Evolutionary conservation across 805 yeast species (phyloP), one percentile per base, ranked within the genome.

Genomic region (Yarrowia sp.): DNA sequence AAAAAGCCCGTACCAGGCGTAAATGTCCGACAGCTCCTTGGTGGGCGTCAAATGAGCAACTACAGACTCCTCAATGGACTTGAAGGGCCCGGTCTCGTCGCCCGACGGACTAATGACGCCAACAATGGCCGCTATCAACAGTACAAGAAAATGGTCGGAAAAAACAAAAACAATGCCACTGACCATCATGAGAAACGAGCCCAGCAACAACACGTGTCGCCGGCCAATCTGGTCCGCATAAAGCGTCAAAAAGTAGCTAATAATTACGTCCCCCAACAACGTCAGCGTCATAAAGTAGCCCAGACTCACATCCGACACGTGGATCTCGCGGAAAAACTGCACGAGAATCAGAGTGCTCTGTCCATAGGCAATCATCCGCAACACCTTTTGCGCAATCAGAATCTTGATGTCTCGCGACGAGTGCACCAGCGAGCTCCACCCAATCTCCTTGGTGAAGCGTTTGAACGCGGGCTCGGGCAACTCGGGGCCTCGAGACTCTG

Each of bases 51-150:
- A 70, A 17, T 83, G 80, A 0, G 86, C 84, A 38, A 83, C 74
- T 0, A 82, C 71, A 32, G 83, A 76, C 67, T 83, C 86, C 68
- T 84, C 88, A n/a, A 83, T 74, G 9, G 85, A 80, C 66, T 85
- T 74, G 71, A 83, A 84, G 0, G 87, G 85, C 0, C 87, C 86
- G 24, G 82, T 84, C 66, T 84, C 88, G 6, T 81, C 81, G 4
- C 87, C 87, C n/a, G 81, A 75, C 2, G 86, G 85, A 1, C 86
- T 82, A 24, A 83, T 75, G n/a, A 83, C 80, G 2, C 88, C 87
- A 11, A 81, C 46, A 16, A 81, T 71, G 1, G 83, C 78, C 1
- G 80, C 76, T 0, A 73, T 54, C 41, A 79, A 73, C 54, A 84
- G 70, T 1, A 79, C 17, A 40, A 69, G 70, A 61, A 71, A 76